Evolutionary conservation across 257 asterid species (phyloP).

Genomic region (Handroanthus guayacan): DNA sequence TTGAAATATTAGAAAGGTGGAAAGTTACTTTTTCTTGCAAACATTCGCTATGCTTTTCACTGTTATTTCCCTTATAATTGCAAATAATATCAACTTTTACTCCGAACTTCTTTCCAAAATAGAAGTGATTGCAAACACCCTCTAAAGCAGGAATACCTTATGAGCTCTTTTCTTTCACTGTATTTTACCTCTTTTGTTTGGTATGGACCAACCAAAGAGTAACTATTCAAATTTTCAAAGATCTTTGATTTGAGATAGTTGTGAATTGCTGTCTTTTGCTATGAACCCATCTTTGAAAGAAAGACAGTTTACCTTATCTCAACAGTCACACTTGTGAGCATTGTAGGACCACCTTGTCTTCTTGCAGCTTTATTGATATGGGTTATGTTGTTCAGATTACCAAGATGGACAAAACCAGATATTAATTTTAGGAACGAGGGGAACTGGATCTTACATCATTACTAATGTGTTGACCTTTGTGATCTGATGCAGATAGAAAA

Average conservation of each 20-base stretch:
- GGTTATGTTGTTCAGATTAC: background rate
- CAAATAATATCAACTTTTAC: no score
- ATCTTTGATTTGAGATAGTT: constrained; percentile 29
- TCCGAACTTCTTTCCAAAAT: no score
- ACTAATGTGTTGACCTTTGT: constrained; percentile 8
- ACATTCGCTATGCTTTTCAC: no score
- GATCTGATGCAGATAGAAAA: constrained; percentile 20
- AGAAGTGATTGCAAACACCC: no score
- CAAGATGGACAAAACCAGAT: background rate
- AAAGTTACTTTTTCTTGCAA: no score
- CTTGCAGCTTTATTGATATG: constrained; percentile 20
- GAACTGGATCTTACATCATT: background rate
- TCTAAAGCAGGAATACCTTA: constrained; percentile 19
- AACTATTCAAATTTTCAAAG: constrained; percentile 35
- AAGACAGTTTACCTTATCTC: constrained; percentile 49
- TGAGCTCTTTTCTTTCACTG: constrained; percentile 24
- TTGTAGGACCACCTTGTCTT: constrained; percentile 58
- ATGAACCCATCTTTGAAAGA: constrained; percentile 41
- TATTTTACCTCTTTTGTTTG: constrained; percentile 30
- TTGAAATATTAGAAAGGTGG: no score
- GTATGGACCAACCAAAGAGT: constrained; percentile 30
- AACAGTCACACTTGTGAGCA: constrained; percentile 40
- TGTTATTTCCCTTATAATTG: no score
- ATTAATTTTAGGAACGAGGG: background rate
- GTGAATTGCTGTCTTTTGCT: constrained; percentile 43